Percentiles rank a stretch among this genome's conserved stretches.
These are phyloP conservation scores for Austroboletus eburneus DNA, from an alignment of 768 basidiomycete genomes.

Conservation along the genomic window DNA sequence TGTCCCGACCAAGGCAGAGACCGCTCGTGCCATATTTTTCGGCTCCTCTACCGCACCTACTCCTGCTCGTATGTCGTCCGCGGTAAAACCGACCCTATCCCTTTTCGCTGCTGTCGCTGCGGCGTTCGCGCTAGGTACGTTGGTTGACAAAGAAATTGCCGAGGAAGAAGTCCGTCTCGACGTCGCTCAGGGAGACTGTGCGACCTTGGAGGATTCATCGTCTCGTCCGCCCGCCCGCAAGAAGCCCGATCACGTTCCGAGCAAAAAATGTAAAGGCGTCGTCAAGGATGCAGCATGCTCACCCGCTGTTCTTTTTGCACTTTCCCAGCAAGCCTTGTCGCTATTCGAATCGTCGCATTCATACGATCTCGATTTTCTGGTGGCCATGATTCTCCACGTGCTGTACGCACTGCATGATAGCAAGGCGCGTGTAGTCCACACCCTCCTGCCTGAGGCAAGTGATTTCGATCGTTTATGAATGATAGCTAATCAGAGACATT, in stretches of 20 bases:
- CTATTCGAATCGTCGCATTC: constrained; percentile 39
- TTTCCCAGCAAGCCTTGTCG: constrained; percentile 46
- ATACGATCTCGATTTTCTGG: constrained; percentile 55
- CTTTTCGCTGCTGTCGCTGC: constrained; percentile 61
- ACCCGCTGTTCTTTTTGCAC: constrained; percentile 40
- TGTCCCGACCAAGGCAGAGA: constrained; percentile 20
- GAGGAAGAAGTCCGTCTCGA: constrained; percentile 27
- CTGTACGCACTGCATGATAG: constrained; percentile 52
- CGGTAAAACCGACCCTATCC: constrained; percentile 24
- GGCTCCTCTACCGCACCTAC: constrained; percentile 13
- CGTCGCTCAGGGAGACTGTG: constrained; percentile 16
- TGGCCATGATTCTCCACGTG: constrained; percentile 56
- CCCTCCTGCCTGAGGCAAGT: constrained; percentile 26
- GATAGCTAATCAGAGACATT: constrained; percentile 14
- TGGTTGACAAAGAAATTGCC: constrained; percentile 30
- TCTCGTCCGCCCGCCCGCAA: constrained; percentile 19
- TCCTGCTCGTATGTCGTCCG: constrained; percentile 7
- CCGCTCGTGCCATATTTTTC: constrained; percentile 31
- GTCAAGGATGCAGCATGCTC: constrained; percentile 28
- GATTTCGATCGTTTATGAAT: constrained; percentile 24
- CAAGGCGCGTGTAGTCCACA: constrained; percentile 38
- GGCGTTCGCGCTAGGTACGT: constrained; percentile 56
- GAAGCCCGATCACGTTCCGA: constrained; percentile 17
- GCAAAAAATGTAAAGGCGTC: constrained; percentile 25
- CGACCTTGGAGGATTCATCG: constrained; percentile 21